A percentile compares a stretch with the other conserved stretches of the same genome.
Evolutionary conservation across 108 stramenopile species (phyloP).

Genomic region (Nannochloropsis salina): DNA sequence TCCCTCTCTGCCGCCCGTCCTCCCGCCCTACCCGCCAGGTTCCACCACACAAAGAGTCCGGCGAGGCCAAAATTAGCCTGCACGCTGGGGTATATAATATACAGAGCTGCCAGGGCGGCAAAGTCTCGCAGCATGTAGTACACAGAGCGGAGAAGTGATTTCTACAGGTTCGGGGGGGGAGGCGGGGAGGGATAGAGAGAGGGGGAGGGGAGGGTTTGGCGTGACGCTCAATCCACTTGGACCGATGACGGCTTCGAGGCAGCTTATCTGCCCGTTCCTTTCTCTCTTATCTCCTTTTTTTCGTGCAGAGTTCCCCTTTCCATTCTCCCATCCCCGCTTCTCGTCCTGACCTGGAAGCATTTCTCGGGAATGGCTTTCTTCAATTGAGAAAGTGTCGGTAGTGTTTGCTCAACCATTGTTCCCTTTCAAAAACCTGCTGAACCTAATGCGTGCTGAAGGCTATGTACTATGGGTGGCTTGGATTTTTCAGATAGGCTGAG

Average conservation of each 20-base stretch:
- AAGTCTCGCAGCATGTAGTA: conserved; percentile 56
- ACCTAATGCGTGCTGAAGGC: too few species aligned
- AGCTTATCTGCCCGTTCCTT: background rate
- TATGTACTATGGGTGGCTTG: too few species aligned
- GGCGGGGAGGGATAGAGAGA: background rate
- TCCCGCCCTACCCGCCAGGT: conserved; percentile 21
- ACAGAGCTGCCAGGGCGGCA: conserved; percentile 28
- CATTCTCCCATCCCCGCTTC: background rate
- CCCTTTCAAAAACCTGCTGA: too few species aligned
- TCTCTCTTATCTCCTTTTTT: background rate
- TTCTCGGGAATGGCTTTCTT: conserved; percentile 20
- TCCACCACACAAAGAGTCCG: conserved; percentile 40
- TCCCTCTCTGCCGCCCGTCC: background rate
- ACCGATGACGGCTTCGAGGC: background rate
- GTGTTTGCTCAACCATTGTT: background rate
- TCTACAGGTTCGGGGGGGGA: conserved; percentile 39
- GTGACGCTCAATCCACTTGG: background rate
- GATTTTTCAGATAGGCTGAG: too few species aligned
- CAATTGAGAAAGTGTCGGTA: background rate
- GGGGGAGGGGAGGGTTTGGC: background rate
- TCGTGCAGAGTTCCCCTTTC: background rate
- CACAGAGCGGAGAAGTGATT: conserved; percentile 42
- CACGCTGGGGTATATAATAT: conserved; percentile 24
- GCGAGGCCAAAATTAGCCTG: conserved; percentile 27
- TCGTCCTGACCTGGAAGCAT: background rate